Conservation (phyloP, 179 eudicot genomes). For the Carnegiea gigantea region DNA sequence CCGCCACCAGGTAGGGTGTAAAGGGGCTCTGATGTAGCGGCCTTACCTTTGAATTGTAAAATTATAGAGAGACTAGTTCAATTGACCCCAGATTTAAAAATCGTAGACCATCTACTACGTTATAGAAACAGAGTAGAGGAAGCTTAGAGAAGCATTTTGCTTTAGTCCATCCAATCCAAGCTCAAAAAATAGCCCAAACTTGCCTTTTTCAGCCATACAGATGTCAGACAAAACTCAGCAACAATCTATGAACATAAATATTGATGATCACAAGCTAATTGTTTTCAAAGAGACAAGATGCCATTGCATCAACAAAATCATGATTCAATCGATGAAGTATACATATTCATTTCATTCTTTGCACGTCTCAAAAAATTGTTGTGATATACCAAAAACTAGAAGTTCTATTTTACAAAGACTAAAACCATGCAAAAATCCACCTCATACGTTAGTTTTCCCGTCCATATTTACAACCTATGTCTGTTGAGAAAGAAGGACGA, state of each 20-base stretch:
- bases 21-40: too few species aligned
- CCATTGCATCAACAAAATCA: not conserved
- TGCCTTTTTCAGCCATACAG: too few species aligned
- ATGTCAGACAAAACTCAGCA: not conserved
- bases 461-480: not conserved
- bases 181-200: too few species aligned
- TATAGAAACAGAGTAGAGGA: too few species aligned
- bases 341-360: not conserved
- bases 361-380: not conserved
- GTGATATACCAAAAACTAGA: not conserved
- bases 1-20: too few species aligned
- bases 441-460: not conserved
- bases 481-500: conserved; percentile 86
- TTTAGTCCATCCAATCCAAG: too few species aligned
- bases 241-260: not conserved
- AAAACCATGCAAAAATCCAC: not conserved
- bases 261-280: not conserved
- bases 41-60: too few species aligned
- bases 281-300: not conserved
- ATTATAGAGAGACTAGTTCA: too few species aligned
- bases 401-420: not conserved
- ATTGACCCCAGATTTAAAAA: too few species aligned
- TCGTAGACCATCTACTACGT: too few species aligned
- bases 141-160: too few species aligned
- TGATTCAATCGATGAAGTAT: not conserved